A percentile compares a stretch with the other conserved stretches of the same genome.
Evolutionary conservation across 2,329 filamentous ascomycete genomes (phyloP).

Genomic region (Lasiodiplodia sp.): DNA sequence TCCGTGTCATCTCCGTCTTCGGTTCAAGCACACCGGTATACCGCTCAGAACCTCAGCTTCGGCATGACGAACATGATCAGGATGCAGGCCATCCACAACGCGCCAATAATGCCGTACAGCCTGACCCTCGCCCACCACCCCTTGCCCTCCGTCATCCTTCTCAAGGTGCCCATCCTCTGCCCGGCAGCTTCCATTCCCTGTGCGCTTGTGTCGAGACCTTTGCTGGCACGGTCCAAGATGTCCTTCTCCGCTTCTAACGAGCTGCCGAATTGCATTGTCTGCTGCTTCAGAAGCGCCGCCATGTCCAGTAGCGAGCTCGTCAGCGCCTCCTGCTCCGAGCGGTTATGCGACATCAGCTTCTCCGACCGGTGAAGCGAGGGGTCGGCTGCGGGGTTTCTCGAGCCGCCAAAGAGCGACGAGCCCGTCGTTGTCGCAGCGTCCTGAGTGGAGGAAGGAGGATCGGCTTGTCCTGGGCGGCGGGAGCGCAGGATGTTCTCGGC

Average conservation of each 20-base stretch:
- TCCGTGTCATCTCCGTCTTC: neutral
- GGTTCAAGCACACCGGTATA: neutral
- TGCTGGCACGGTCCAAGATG: conserved; percentile 72
- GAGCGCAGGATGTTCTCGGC: conserved; percentile 46
- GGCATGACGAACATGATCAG: conserved; percentile 85
- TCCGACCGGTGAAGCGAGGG: conserved; percentile 57
- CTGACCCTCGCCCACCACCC: conserved; percentile 86
- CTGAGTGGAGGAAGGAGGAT: conserved; percentile 33
- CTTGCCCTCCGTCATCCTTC: conserved; percentile 83
- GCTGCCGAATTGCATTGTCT: conserved; percentile 73
- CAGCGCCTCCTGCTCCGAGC: conserved; percentile 81
- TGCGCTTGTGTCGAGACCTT: conserved; percentile 79
- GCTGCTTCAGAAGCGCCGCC: conserved; percentile 78
- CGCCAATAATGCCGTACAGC: conserved; percentile 84
- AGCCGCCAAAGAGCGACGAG: conserved; percentile 34
- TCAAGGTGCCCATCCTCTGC: conserved; percentile 77
- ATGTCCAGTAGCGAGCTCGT: conserved; percentile 83
- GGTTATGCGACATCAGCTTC: conserved; percentile 76
- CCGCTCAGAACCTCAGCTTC: conserved; percentile 78
- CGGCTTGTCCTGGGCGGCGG: conserved; percentile 33
- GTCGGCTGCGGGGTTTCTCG: conserved; percentile 33
- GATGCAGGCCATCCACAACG: conserved; percentile 78
- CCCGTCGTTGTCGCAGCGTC: conserved; percentile 32
- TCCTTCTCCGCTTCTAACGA: conserved; percentile 78
- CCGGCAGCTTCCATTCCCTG: conserved; percentile 78